Percentiles rank a stretch among this genome's conserved stretches.
These are phyloP conservation scores for Lactarius hatsudake DNA, from an alignment of 768 basidiomycete genomes.

Conservation along the genomic window DNA sequence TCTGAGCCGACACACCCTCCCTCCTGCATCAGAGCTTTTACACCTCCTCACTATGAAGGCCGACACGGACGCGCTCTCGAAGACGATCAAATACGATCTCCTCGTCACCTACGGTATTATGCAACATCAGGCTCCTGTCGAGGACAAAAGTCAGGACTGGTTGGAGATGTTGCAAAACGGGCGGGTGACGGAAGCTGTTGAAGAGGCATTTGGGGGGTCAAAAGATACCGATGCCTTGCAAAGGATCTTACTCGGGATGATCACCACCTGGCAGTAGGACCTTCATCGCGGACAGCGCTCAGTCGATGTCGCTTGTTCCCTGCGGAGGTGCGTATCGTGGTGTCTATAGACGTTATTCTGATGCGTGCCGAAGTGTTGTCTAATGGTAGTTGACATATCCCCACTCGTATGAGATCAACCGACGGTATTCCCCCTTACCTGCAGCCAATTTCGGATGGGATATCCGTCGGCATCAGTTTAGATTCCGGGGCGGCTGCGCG, in stretches of 20 bases:
- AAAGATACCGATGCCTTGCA: constrained; percentile 12
- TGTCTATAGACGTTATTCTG: neutral
- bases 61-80: constrained; percentile 5
- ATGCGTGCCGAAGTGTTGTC: neutral
- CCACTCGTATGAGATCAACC: neutral
- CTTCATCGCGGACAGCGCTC: neutral
- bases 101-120: constrained; percentile 31
- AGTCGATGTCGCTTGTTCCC: neutral
- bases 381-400: neutral
- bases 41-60: constrained; percentile 21
- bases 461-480: neutral
- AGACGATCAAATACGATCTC: constrained; percentile 31
- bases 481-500: constrained; percentile 7
- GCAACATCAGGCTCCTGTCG: constrained; percentile 25
- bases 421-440: neutral
- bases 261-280: constrained; percentile 21
- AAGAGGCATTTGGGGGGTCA: constrained; percentile 18
- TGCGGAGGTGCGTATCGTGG: neutral
- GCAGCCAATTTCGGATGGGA: neutral
- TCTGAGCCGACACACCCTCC: constrained; percentile 16
- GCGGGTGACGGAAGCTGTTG: constrained; percentile 19
- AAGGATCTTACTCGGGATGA: constrained; percentile 17
- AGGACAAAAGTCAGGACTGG: constrained; percentile 24
- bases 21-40: constrained; percentile 26
- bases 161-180: constrained; percentile 24